Conservation (phyloP, 495 filamentous ascomycete genomes). For the Arthonia radiata region DNA sequence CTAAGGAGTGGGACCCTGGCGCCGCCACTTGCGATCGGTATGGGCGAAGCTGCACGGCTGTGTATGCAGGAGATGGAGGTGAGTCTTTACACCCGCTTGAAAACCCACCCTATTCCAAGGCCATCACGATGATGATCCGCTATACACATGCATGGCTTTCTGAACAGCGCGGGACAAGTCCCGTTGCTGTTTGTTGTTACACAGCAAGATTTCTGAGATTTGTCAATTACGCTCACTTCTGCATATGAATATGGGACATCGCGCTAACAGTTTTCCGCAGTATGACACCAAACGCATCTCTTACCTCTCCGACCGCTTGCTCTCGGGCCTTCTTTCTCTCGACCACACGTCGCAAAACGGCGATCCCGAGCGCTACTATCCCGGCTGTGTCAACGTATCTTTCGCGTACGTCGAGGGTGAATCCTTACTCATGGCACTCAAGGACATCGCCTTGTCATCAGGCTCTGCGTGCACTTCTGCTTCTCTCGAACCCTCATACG, state of each 20-base stretch:
- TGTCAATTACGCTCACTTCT: conserved; percentile 1
- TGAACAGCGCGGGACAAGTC: conserved; percentile 19
- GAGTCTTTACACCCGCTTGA: conserved; percentile 1
- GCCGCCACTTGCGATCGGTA: conserved; percentile 68
- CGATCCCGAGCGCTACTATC: conserved; percentile 59
- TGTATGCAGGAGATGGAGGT: conserved; percentile 69
- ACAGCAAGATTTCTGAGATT: conserved; percentile 28
- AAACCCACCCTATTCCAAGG: conserved; percentile 3
- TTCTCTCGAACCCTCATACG: conserved; percentile 87
- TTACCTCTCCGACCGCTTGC: conserved; percentile 55
- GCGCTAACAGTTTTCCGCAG: conserved; percentile 27
- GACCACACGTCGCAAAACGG: conserved; percentile 89
- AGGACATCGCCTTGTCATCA: conserved; percentile 92
- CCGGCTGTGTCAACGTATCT: conserved; percentile 92
- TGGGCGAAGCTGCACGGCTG: conserved; percentile 87
- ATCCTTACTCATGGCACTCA: conserved; percentile 90
- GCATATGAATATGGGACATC: neutral
- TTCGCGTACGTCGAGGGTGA: conserved; percentile 97
- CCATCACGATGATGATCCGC: conserved; percentile 54
- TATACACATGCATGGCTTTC: conserved; percentile 41
- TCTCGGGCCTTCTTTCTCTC: conserved; percentile 56
- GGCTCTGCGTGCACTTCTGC: conserved; percentile 94
- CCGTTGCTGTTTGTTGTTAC: conserved; percentile 22
- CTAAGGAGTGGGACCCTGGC: conserved; percentile 83
- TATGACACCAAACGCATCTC: conserved; percentile 76